A percentile compares a stretch with the other conserved stretches of the same genome.
phyloP scores from a whole-genome alignment of 2,329 filamentous ascomycete species.

The Colletotrichum cereale region DNA sequence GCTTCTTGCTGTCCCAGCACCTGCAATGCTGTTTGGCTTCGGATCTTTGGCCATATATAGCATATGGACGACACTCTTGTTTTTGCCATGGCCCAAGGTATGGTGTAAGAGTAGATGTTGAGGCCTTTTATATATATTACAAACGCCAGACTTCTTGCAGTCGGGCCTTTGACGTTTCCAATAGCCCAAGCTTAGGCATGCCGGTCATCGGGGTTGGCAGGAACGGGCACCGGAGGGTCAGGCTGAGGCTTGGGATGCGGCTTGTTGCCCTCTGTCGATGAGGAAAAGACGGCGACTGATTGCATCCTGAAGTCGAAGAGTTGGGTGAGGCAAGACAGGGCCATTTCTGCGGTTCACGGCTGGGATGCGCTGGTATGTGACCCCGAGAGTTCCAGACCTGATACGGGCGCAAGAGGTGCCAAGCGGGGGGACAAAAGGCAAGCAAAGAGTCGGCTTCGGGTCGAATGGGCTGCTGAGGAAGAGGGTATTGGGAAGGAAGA shows the following conservation, averaged over 20 bases:
- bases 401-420: background rate
- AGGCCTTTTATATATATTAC: background rate
- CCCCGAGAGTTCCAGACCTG: background rate
- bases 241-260: constrained; percentile 48
- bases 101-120: background rate
- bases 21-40: background rate
- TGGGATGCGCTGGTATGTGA: background rate
- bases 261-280: constrained; percentile 41
- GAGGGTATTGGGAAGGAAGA: background rate
- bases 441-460: background rate
- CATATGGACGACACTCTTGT: background rate
- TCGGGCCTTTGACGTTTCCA: background rate
- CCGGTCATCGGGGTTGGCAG: constrained; percentile 44
- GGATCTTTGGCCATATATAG: background rate
- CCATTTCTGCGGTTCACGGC: background rate
- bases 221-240: constrained; percentile 48
- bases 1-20: background rate
- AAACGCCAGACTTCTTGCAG: background rate
- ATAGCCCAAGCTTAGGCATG: background rate
- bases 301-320: background rate
- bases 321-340: background rate
- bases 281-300: constrained; percentile 6
- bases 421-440: background rate
- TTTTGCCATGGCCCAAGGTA: background rate
- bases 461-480: background rate